Evolutionary conservation across 371 early-diverging fungal species (phyloP), one percentile per base, ranked within the genome.

Genomic region (Sporodiniella umbellata): DNA sequence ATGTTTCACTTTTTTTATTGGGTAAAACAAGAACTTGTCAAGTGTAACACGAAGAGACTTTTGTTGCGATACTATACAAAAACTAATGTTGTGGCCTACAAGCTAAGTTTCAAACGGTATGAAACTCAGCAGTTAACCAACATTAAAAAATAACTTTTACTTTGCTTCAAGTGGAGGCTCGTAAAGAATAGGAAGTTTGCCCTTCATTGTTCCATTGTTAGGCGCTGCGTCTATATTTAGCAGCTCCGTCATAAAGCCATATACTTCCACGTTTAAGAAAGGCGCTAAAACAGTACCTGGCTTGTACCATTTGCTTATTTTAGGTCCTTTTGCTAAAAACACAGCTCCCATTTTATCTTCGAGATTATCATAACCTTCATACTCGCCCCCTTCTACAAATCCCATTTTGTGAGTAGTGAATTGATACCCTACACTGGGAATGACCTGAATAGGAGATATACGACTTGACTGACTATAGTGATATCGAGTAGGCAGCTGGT

Each of bases 311-410:
- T 46, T 35, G 12, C 51, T 35, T 56, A 94, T 84, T 1, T 80
- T 75, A 0, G 94, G 94, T 1, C 95, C 95, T 21, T 63, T 58
- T 3, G 92, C 95, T 53, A 94, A 58, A 58, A 96, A 95, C 21
- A 92, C 83, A 8, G 93, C 91, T 2, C 85, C 80, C 95, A 96
- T 96, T n/a, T 88, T 85, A 1, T 69, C 72, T 18, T 79, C 70
- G 46, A 78, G 43, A 60, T 89, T 84, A 59, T 94, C 89, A 67
- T 92, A 96, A 2, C 98, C 98, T 68, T 95, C 94, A 17, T 82
- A 78, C 2, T 94, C 96, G 1, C 68, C 59, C 2, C 73, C 67
- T 24, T 71, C 65, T 18, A 66, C 53, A 19, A 21, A 21, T 40
- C 8, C 7, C 21, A 21, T 40, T 21, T 2, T 19, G 45, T 75